These are phyloP conservation scores for Fragaria iinumae DNA, from an alignment of 306 rosid species.

Conservation along the genomic window DNA sequence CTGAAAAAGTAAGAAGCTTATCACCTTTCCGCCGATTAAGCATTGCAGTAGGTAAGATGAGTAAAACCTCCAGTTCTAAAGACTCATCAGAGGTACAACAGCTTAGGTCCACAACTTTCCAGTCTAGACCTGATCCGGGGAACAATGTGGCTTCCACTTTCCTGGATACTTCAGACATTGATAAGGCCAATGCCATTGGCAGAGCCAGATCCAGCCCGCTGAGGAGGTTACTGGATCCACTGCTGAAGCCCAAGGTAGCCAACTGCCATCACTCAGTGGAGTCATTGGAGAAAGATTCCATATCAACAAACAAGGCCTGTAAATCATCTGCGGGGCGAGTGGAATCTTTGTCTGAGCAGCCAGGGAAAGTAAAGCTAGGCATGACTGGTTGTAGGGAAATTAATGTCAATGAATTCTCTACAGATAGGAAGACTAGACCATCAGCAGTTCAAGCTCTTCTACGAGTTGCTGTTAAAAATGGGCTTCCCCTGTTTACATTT, in stretches of 20 bases:
- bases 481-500: slow-evolving; percentile 82
- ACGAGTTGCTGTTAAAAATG: slow-evolving; percentile 74
- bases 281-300: slow-evolving; percentile 41
- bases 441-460: slow-evolving; percentile 68
- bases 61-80: slow-evolving; percentile 54
- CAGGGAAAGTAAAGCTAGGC: slow-evolving; percentile 49
- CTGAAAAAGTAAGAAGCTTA: slow-evolving; percentile 69
- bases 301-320: slow-evolving; percentile 40
- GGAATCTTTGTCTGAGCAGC: slow-evolving; percentile 33
- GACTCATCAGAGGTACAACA: slow-evolving; percentile 47
- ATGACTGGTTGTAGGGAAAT: slow-evolving; percentile 49
- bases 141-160: slow-evolving; percentile 37
- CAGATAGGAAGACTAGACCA: slow-evolving; percentile 45
- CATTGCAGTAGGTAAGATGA: slow-evolving; percentile 50
- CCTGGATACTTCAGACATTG: slow-evolving; percentile 46
- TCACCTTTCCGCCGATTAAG: slow-evolving; percentile 75
- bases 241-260: slow-evolving; percentile 67
- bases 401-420: slow-evolving; percentile 40
- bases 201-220: slow-evolving; percentile 83
- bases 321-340: slow-evolving; percentile 31
- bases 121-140: slow-evolving; percentile 40
- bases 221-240: slow-evolving; percentile 82
- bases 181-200: slow-evolving; percentile 43
- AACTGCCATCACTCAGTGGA: slow-evolving; percentile 41
- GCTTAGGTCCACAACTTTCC: slow-evolving; percentile 35